Base-by-base conservation (phyloP, 345 rosid species). In the Sonneratia alba region DNA sequence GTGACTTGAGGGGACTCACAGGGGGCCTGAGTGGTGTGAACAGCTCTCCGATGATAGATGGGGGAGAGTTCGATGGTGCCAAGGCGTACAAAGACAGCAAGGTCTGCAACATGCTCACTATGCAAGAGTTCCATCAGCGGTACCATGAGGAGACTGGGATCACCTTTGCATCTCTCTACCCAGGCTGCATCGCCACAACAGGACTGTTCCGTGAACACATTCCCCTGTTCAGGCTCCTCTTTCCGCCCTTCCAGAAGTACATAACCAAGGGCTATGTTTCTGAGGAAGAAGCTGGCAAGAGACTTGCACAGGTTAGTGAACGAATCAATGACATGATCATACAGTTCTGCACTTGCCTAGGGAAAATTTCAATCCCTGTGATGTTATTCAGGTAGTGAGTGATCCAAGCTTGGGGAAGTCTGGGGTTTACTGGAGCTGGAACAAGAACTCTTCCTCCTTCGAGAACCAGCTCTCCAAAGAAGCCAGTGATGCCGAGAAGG, bases 41-140 rank as follows among this genome's bases (percentile, higher is more conserved):
- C 79, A 90, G 79, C 84, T 86, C 97, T 2, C 55, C 97, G 55
- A 95, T 95, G 99, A 86, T 95, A 12, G 97, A 95, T 66, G 99
- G 99, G 22, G 99, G 92, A 49, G 89, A 90, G 0, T 95, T 81
- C 24, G 99, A 95, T 68, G 97, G 99, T 56, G 99, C 99, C 38
- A 92, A 95, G 80, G 96, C 99, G 71, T 92, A 95, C 81, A 95
- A 92, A 79, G 99, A 95, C 85, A 95, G 99, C 82, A 95, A 95
- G 75, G 97, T 95, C 49, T 95, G 97, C 84, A 95, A 95, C 76
- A 95, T 95, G 97, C 86, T 95, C 36, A 87, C 89, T 0, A 95
- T 95, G 97, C 99, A 92, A 73, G 96, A 95, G 76, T 91, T 92
- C 82, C 99, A 95, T 74, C 81, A 96, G 76, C 89, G 93, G 32